Evolutionary conservation across 345 rosid species (phyloP).

Genomic region (Xanthoceras sorbifolium): DNA sequence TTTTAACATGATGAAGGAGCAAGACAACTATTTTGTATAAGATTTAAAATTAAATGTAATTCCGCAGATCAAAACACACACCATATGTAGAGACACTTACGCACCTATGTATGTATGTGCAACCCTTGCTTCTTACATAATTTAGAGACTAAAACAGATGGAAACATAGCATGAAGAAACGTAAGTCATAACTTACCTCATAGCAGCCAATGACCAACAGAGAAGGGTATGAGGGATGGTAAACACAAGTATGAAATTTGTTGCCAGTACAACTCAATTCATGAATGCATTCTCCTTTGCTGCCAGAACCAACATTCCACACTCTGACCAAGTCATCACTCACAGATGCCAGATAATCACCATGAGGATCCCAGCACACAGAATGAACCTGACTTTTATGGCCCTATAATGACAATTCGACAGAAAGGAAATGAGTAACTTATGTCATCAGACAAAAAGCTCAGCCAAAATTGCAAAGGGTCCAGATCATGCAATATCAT

Average conservation of each 20-base stretch:
- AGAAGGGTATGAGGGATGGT: slow-evolving; percentile 52
- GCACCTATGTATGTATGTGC: neutral
- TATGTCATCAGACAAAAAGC: neutral
- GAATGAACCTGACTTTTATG: slow-evolving; percentile 50
- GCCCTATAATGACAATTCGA: slow-evolving; percentile 41
- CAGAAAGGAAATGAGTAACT: neutral
- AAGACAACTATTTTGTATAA: neutral
- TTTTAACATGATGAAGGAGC: neutral
- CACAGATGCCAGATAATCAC: slow-evolving; percentile 62
- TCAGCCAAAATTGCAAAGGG: neutral
- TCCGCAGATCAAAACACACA: neutral
- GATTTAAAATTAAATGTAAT: neutral
- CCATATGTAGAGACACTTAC: neutral
- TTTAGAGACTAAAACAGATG: neutral
- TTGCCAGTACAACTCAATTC: slow-evolving; percentile 47
- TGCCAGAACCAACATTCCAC: slow-evolving; percentile 55
- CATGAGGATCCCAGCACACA: slow-evolving; percentile 63
- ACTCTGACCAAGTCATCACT: slow-evolving; percentile 67
- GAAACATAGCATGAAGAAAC: slow-evolving; percentile 3
- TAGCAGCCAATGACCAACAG: slow-evolving; percentile 58
- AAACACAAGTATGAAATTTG: slow-evolving; percentile 50
- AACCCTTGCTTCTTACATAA: neutral
- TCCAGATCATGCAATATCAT: neutral
- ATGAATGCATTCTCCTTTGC: slow-evolving; percentile 49
- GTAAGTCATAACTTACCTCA: slow-evolving; percentile 43